phyloP scores from a whole-genome alignment of 225 moss, liverwort and hornwort species.

The Sphagnum tenellum region DNA sequence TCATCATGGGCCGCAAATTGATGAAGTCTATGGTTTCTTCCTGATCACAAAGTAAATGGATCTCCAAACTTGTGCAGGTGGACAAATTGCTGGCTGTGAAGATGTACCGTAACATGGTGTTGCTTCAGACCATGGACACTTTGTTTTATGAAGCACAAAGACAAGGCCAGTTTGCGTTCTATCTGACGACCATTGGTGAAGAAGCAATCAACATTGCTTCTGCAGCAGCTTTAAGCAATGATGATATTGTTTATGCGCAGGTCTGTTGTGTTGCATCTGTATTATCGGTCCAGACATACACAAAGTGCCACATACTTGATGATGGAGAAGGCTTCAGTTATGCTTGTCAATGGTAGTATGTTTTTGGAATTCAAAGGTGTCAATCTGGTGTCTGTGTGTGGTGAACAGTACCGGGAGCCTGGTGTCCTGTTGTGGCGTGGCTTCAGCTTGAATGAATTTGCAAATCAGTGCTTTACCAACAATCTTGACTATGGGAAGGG shows the following conservation, averaged over 20 bases:
- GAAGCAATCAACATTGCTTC: constrained; percentile 93
- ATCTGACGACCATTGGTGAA: constrained; percentile 83
- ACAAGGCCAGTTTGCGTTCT: constrained; percentile 92
- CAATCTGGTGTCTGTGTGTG: background rate
- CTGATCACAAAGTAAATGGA: too few species aligned
- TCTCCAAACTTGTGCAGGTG: constrained; percentile 33
- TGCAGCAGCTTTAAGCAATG: constrained; percentile 65
- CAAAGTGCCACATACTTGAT: too few species aligned
- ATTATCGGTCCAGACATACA: too few species aligned
- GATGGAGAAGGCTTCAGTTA: too few species aligned
- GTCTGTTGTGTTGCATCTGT: constrained; percentile 14
- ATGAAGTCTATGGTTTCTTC: too few species aligned
- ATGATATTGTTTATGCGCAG: constrained; percentile 83
- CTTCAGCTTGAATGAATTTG: constrained; percentile 71
- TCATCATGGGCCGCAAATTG: too few species aligned
- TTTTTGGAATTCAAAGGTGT: background rate
- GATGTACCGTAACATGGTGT: constrained; percentile 79
- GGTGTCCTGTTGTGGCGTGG: constrained; percentile 96
- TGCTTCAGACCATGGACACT: constrained; percentile 73
- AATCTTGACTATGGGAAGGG: constrained; percentile 80
- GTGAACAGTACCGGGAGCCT: constrained; percentile 84
- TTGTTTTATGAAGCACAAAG: constrained; percentile 94
- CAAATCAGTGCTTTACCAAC: constrained; percentile 92
- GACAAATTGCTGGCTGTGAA: constrained; percentile 47
- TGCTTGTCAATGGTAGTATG: background rate